Evolutionary conservation across 805 yeast species (phyloP), one percentile per base, ranked within the genome.

Genomic region (Starmerella davenportii): DNA sequence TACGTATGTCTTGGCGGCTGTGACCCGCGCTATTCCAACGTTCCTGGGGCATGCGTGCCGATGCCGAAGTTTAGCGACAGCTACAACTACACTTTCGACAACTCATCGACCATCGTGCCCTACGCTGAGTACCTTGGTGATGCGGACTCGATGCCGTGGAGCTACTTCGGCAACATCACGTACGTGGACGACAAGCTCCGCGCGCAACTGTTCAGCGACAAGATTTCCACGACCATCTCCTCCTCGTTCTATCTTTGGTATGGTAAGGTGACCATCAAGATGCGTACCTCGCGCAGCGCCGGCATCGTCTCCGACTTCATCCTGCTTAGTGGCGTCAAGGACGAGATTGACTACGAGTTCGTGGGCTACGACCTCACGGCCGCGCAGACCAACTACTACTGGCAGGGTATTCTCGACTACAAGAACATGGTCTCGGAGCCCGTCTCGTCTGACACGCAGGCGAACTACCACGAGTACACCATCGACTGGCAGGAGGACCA

Each of bases 291-390:
- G 1, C 79, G 72, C 52, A 68, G 67, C 30, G 65, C 59, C 9
- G 95, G 95, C 65, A 94, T 84, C 27, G 69, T 84, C 42, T 68
- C 92, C 14, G 85, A 93, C 23, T 72, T 75, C 51, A 81, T 84
- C 58, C 57, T 81, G 38, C 76, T 72, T 58, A 79, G 93, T 5
- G 79, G 79, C 54, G 81, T 76, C 31, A 74, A 79, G 65, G 95
- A 84, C 63, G 95, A 85, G 66, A 69, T 84, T 51, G 95, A 85
- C 69, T 74, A 60, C 53, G 95, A 85, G 63, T 76, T 74, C 49
- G 76, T 82, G 45, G 96, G 96, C 43, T 69, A 69, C 51, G 71
- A 78, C 52, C 59, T 79, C 51, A 65, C 67, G 24, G 55, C 59
- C 18, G 79, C 74, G 1, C 85, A 85, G 65, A 64, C 84, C 21